A percentile compares a stretch with the other conserved stretches of the same genome.
These are phyloP conservation scores for Euphorbia pulcherrima DNA, from an alignment of 345 rosid species.

Conservation along the genomic window DNA sequence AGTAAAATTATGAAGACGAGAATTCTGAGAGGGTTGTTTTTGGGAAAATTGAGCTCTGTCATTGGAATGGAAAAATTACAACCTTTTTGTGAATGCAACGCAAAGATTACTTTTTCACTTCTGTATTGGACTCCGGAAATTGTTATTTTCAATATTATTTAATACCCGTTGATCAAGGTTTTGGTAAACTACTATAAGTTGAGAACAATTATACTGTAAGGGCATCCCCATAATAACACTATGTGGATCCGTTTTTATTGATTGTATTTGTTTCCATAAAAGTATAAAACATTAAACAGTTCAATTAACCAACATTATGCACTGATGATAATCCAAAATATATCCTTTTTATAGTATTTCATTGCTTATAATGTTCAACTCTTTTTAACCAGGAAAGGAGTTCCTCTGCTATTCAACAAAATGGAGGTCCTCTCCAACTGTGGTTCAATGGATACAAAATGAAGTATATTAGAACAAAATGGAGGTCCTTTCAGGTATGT, in stretches of 20 bases:
- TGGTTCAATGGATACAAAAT: slow-evolving; percentile 57
- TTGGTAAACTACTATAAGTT: not conserved
- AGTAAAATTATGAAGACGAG: slow-evolving; percentile 18
- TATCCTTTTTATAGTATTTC: slow-evolving; percentile 48
- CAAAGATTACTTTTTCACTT: not conserved
- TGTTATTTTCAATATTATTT: not conserved
- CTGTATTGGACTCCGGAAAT: not conserved
- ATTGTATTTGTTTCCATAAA: not conserved
- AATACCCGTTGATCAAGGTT: not conserved
- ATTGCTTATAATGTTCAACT: not conserved
- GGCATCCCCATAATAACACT: not conserved
- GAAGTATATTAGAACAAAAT: slow-evolving; percentile 68
- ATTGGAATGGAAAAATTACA: not conserved
- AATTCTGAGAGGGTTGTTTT: slow-evolving; percentile 8
- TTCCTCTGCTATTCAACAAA: not conserved
- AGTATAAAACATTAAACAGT: not conserved
- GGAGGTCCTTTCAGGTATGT: slow-evolving; percentile 89
- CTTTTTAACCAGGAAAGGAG: not conserved
- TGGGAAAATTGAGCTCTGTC: slow-evolving; percentile 9
- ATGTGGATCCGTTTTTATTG: not conserved
- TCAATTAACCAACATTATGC: too few species aligned
- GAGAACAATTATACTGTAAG: not conserved
- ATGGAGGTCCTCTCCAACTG: slow-evolving; percentile 27
- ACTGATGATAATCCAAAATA: slow-evolving; percentile 84
- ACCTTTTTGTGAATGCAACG: not conserved